These are phyloP conservation scores for Aspergillus candidus DNA, from an alignment of 2,329 filamentous ascomycete genomes.

Conservation along the genomic window DNA sequence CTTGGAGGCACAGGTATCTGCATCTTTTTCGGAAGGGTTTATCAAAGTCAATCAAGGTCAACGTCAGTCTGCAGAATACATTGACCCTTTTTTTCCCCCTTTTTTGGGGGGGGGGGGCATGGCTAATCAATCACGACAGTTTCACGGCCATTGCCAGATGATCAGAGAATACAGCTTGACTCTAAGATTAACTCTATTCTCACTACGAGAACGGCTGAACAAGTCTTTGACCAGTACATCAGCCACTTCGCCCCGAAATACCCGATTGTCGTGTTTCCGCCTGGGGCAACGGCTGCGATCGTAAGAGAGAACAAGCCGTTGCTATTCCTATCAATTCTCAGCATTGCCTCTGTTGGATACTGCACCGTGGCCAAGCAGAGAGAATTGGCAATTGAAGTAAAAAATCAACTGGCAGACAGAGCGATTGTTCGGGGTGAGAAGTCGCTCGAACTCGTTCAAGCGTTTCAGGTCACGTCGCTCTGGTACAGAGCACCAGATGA, in stretches of 20 bases:
- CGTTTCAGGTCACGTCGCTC: conserved; percentile 5
- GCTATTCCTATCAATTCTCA: conserved; percentile 2
- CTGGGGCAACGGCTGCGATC: not conserved
- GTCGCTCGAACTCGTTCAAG: conserved; percentile 10
- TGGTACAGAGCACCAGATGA: conserved; percentile 10
- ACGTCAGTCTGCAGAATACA: too few relatives aligned
- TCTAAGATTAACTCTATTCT: not conserved
- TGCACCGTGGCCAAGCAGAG: conserved; percentile 4
- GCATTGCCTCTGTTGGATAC: conserved; percentile 3
- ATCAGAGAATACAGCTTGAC: not conserved
- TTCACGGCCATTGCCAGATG: too few relatives aligned
- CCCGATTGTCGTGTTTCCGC: conserved; percentile 6
- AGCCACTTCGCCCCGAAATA: conserved; percentile 5
- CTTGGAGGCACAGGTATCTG: not conserved
- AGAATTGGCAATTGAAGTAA: conserved; percentile 5
- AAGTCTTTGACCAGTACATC: conserved; percentile 5
- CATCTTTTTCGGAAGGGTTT: not conserved
- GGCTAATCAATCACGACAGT: too few relatives aligned
- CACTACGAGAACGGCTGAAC: not conserved
- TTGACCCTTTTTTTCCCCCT: too few relatives aligned
- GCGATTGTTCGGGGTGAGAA: conserved; percentile 7
- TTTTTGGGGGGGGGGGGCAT: too few relatives aligned
- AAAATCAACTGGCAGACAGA: conserved; percentile 1
- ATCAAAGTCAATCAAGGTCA: not conserved
- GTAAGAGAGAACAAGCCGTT: conserved; percentile 3